These are phyloP conservation scores for Syncephalastrum contaminatum DNA, from an alignment of 371 early-diverging fungal species.

Conservation along the genomic window DNA sequence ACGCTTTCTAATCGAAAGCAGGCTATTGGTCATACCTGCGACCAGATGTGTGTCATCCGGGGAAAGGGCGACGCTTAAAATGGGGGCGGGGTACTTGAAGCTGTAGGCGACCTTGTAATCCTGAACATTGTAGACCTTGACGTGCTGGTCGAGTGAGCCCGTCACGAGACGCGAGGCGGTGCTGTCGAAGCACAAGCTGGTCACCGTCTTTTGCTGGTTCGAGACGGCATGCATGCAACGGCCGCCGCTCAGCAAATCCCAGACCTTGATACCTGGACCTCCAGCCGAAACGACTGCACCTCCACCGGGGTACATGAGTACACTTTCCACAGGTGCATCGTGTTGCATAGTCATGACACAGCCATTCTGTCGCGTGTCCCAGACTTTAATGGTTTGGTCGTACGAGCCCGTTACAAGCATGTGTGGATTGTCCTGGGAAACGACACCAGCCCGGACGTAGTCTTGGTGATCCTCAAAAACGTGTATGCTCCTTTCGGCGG, in stretches of 20 bases:
- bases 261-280: constrained; percentile 81
- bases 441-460: constrained; percentile 80
- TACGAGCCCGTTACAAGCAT: constrained; percentile 88
- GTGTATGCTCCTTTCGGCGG: constrained; percentile 71
- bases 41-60: constrained; percentile 87
- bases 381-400: constrained; percentile 91
- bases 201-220: constrained; percentile 95
- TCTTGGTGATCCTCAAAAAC: constrained; percentile 87
- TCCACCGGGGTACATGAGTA: constrained; percentile 84
- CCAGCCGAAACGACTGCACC: constrained; percentile 80
- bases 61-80: constrained; percentile 82
- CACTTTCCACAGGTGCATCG: constrained; percentile 86
- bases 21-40: constrained; percentile 92
- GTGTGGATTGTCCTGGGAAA: constrained; percentile 77
- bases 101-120: constrained; percentile 86
- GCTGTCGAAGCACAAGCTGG: constrained; percentile 81
- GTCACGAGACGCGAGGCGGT: constrained; percentile 75
- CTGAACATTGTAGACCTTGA: constrained; percentile 87
- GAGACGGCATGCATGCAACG: constrained; percentile 69
- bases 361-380: constrained; percentile 79
- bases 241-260: constrained; percentile 88
- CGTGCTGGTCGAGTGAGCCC: constrained; percentile 93
- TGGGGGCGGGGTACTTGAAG: constrained; percentile 89
- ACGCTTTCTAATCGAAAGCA: constrained; percentile 84
- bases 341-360: constrained; percentile 83